phyloP scores from a whole-genome alignment of 1,284 basidiomycete species.

The Trichosporon coremiiforme region DNA sequence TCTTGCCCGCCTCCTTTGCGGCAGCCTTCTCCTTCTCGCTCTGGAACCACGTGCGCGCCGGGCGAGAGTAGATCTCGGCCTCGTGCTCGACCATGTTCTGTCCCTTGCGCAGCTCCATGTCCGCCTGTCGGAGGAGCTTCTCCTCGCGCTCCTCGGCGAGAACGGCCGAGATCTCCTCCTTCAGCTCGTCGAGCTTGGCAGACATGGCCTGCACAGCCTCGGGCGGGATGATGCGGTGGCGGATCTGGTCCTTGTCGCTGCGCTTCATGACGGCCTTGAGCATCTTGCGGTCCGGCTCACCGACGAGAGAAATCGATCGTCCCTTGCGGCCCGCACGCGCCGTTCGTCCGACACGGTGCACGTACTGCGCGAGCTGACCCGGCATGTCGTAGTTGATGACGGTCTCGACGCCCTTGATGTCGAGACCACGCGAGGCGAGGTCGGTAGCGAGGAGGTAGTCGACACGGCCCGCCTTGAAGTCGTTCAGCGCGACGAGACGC shows the following conservation, averaged over 20 bases:
- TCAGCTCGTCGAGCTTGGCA: constrained; percentile 70
- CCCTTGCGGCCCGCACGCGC: constrained; percentile 92
- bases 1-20: constrained; percentile 74
- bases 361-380: constrained; percentile 84
- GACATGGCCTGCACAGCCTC: constrained; percentile 75
- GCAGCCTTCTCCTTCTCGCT: constrained; percentile 77
- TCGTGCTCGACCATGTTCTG: constrained; percentile 94
- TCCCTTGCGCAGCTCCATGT: constrained; percentile 95
- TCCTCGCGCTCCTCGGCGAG: constrained; percentile 94
- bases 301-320: constrained; percentile 91
- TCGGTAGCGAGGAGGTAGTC: constrained; percentile 95
- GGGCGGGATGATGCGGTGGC: constrained; percentile 84
- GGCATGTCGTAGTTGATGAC: constrained; percentile 99
- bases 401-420: constrained; percentile 97
- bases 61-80: constrained; percentile 90
- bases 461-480: constrained; percentile 80
- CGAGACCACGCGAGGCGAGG: constrained; percentile 89
- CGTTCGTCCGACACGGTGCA: constrained; percentile 95
- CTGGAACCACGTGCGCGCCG: constrained; percentile 98
- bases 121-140: constrained; percentile 82
- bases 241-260: constrained; percentile 77
- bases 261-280: constrained; percentile 95
- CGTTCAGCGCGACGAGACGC: constrained; percentile 79
- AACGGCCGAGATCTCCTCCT: constrained; percentile 77
- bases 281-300: constrained; percentile 94